These are phyloP conservation scores for Tetragonia tetragonoides DNA, from an alignment of 148 eudicot species.

Conservation along the genomic window DNA sequence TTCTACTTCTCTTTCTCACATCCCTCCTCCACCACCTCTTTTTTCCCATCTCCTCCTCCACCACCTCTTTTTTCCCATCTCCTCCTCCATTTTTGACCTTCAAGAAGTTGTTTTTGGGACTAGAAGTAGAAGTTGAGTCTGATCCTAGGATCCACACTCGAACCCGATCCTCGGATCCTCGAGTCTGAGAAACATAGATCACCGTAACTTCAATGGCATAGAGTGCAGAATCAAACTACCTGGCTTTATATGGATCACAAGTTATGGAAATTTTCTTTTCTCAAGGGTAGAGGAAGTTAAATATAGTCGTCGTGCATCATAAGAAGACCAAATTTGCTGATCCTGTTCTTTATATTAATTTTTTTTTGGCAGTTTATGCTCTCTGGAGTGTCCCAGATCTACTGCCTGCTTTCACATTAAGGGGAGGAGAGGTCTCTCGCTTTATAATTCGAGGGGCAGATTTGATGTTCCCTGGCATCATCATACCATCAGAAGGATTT, in stretches of 20 bases:
- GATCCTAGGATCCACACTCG: not conserved
- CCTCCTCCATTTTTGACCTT: too few species aligned
- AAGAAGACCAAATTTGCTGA: conserved; percentile 7
- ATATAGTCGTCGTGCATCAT: not conserved
- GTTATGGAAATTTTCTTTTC: not conserved
- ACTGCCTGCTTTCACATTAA: conserved; percentile 74
- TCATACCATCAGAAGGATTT: conserved; percentile 63
- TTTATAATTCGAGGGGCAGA: conserved; percentile 92
- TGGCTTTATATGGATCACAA: not conserved
- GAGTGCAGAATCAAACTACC: not conserved
- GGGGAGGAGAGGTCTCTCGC: conserved; percentile 95
- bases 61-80: too few species aligned
- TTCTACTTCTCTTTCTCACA: too few species aligned
- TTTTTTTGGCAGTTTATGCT: conserved; percentile 67
- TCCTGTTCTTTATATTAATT: not conserved
- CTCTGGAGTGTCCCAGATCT: conserved; percentile 92
- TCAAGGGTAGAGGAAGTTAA: not conserved
- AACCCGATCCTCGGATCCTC: not conserved
- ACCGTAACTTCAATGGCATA: not conserved
- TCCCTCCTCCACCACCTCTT: too few species aligned
- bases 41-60: too few species aligned
- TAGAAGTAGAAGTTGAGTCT: too few species aligned
- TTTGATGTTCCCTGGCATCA: conserved; percentile 95
- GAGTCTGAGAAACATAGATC: too few species aligned
- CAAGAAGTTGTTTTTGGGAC: too few species aligned